Base-by-base conservation (phyloP, 257 asterid species). In the Cynanchum wilfordii region DNA sequence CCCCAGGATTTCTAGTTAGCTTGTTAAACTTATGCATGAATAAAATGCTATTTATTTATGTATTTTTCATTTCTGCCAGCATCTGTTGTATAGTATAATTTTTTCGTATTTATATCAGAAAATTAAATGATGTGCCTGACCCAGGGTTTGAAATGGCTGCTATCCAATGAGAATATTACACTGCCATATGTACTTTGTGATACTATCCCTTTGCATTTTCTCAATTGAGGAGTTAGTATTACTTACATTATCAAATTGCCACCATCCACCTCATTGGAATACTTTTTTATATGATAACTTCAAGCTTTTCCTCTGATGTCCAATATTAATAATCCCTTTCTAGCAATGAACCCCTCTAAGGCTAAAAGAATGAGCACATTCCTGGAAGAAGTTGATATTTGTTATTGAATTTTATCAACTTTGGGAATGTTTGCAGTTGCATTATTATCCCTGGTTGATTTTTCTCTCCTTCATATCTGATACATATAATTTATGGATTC, bases 391-490 rank as follows among this genome's bases (percentile, higher is more conserved):
- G 68, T 64, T 36, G n/a, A 24, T 36, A 42, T 42, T 64, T 36
- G 19, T 20, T 36, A 64, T 33, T 7, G 27, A 33, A 36, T 36
- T 64, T 64, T 7, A 64, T 64, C 40, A 6, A 17, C 17, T 38
- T 1, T 17, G 3, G 29, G n/a, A 64, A 36, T 64, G 3, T 7
- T 27, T 63, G 47, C 49, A 17, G 69, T 64, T 36, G 27, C 69
- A 64, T 69, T 29, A 10, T 54, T 75, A 54, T 22, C 30, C 13
- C n/a, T 47, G 62, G 49, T 29, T 67, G 38, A 29, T 68, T 57
- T 49, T 25, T 50, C 17, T 59, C 50, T 51, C 24, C 36, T 51
- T 36, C 36, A 13, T 52, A 19, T 51, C 42, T 25, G 50, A n/a
- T 33, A 33, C 56, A 30, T 30, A 8, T 64, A 50, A 30, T 19